Evolutionary conservation across 306 rosid genomes (phyloP), one percentile per base, ranked within the genome.

Genomic region (Cyclanthera cordifolia): DNA sequence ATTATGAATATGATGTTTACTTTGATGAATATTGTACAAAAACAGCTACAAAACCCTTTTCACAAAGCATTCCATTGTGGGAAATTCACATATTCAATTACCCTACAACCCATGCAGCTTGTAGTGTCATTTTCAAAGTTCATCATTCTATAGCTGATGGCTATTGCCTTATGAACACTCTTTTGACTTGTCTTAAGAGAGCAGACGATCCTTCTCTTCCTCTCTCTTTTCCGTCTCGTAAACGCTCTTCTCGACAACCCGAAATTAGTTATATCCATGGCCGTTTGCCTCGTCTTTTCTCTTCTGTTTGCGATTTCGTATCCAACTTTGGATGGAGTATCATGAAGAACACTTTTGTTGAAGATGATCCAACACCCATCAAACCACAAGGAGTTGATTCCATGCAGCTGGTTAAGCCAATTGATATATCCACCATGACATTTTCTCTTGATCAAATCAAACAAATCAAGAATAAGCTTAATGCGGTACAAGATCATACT

Each of bases 121-220:
- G 87, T 2, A 58, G 6, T 20, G 0, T 88, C 2, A 56, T 88
- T 49, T 83, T 85, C 51, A 78, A 78, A 61, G 82, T 85, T 64
- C 88, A 85, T 46, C 94, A 85, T 61, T 84, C 90, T 8, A 85
- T 85, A 53, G 94, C 86, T 6, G 95, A 87, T 82, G 93, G 89
- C 20, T 86, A 74, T 32, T 82, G 89, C 71, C 79, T 84, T 1
- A 84, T 86, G 95, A 85, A 85, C 66, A 81, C 82, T 50, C 95
- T 88, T 73, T 82, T 88, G 32, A 81, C 88, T 50, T 85, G 83
- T 59, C 79, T 83, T 41, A 81, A 81, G 63, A 69, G 88, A 58
- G 85, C 83, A 24, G 84, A 79, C 28, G 46, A 88, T 63, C 88
- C 87, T 6, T 76, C 75, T 67, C 79, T 83, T 70, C 88, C 90